phyloP scores from a whole-genome alignment of 176 grass and related monocot species.

The Eragrostis nindensis region DNA sequence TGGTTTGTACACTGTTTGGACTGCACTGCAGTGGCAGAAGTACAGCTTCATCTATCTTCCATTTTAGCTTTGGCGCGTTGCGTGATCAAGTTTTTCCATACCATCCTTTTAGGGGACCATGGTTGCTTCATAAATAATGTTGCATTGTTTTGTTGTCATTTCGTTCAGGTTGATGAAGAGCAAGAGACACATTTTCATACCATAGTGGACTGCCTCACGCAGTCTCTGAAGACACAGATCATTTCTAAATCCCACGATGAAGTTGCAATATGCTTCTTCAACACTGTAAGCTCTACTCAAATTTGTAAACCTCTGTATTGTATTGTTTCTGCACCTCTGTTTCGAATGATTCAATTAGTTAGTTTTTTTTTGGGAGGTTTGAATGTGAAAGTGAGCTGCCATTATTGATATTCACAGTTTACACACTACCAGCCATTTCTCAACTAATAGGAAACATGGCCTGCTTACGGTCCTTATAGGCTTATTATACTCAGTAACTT shows the following conservation, averaged over 20 bases:
- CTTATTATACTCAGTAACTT: neutral
- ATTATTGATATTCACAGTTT: neutral
- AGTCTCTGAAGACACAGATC: conserved; percentile 80
- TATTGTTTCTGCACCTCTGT: neutral
- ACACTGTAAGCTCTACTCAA: conserved; percentile 66
- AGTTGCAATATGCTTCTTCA: conserved; percentile 93
- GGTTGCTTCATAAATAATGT: neutral
- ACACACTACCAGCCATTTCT: conserved; percentile 18
- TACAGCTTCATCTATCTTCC: neutral
- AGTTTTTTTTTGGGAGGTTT: conserved; percentile 9
- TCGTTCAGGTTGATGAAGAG: conserved; percentile 50
- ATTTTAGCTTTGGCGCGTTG: neutral
- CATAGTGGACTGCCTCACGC: conserved; percentile 67
- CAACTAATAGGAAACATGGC: neutral
- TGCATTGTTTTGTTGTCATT: conserved; percentile 22
- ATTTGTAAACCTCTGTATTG: neutral
- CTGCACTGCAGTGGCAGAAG: neutral
- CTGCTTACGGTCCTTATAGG: neutral
- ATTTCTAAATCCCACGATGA: conserved; percentile 86
- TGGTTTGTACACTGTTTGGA: neutral
- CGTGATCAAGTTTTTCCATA: neutral
- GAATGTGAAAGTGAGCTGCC: conserved; percentile 18
- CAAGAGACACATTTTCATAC: conserved; percentile 78
- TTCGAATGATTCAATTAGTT: neutral
- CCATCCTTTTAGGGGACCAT: conserved; percentile 17